These are phyloP conservation scores for Aspergillus transmontanensis DNA, from an alignment of 2,329 filamentous ascomycete species.

Conservation along the genomic window DNA sequence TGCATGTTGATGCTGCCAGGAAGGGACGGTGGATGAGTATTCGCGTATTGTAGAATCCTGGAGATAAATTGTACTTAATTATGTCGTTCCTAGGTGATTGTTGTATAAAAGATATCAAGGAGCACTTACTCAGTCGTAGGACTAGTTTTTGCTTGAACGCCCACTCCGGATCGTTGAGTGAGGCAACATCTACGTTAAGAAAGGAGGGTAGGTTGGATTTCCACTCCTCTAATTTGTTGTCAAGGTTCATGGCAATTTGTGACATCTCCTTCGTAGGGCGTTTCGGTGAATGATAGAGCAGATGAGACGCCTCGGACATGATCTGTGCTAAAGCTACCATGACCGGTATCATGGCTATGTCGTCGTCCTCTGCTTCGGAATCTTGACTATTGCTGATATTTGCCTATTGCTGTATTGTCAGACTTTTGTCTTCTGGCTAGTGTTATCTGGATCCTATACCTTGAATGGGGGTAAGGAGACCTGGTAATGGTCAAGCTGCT, in stretches of 20 bases:
- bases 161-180: constrained; percentile 33
- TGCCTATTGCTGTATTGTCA: not conserved
- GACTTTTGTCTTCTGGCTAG: not conserved
- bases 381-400: constrained; percentile 10
- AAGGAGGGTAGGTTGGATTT: constrained; percentile 23
- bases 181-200: constrained; percentile 23
- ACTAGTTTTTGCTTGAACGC: constrained; percentile 35
- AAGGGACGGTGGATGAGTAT: constrained; percentile 35
- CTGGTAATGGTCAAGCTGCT: constrained; percentile 30
- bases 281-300: constrained; percentile 27
- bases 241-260: constrained; percentile 23
- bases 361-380: constrained; percentile 24
- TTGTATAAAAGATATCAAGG: not conserved
- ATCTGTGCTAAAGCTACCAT: constrained; percentile 31
- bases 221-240: constrained; percentile 23
- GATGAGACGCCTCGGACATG: constrained; percentile 31
- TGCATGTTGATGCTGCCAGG: constrained; percentile 22
- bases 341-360: constrained; percentile 28
- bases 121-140: constrained; percentile 25
- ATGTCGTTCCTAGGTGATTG: not conserved
- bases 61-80: not conserved
- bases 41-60: constrained; percentile 34
- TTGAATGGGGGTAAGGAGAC: constrained; percentile 22
- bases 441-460: constrained; percentile 5
- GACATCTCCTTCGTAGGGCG: constrained; percentile 25